Base-by-base conservation (phyloP, 179 eudicot species). In the Pouteria campechiana region DNA sequence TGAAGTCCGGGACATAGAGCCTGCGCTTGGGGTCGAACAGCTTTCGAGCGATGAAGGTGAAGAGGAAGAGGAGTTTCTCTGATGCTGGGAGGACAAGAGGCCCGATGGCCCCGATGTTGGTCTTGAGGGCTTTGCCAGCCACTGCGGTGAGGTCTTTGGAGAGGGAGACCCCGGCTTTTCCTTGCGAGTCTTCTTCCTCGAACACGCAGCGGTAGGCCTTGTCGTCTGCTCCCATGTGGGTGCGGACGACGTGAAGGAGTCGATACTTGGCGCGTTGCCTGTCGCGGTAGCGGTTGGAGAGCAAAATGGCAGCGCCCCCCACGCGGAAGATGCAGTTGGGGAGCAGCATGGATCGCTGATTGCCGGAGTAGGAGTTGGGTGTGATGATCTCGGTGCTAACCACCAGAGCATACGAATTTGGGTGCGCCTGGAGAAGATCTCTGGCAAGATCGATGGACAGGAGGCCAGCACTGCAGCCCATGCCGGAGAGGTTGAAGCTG, bases 1-100 rank as follows among this genome's bases (percentile, higher is more conserved):
- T 65, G 61, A 65, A 65, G 44, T 65, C 65, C 1, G 70, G 70
- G 0, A 65, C 53, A n/a, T 65, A 65, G 4, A 61, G 61, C 32
- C 58, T 58, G 28, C 17, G 3, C 5, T 52, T 44, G 0, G 14
- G 7, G 29, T 64, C 46, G 19, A 64, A 18, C n/a, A 57, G 6
- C 18, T 64, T 65, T 31, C 47, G 31, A 2, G 42, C 60, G 3
- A 64, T 29, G 11, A 64, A 47, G 1, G 49, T 46, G 6, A 45
- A 3, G 2, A 54, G 52, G 25, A 64, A 64, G 17, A 58, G 46
- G 2, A 64, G 30, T 24, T 64, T 64, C 51, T 64, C 70, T 1
- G 65, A 58, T 0, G 59, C 37, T 0, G 65, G 70, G 9, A 64
- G 60, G 10, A 64, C 70, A 5, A 64, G 51, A 0, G 64, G 65